Base-by-base conservation (phyloP, 768 basidiomycete genomes). In the Lactarius sp. region DNA sequence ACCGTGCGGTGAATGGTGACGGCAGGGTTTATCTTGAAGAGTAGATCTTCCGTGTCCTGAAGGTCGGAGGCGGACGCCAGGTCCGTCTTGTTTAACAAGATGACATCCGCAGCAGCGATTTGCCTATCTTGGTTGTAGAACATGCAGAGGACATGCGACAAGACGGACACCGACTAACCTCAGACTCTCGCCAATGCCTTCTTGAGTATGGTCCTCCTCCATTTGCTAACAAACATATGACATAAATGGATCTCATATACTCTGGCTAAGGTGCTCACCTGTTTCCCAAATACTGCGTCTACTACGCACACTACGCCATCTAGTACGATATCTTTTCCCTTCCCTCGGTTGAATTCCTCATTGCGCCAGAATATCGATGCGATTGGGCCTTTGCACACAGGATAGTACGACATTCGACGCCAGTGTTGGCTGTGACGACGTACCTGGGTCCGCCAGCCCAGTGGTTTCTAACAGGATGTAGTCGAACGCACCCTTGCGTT, bases 381-480 rank as follows among this genome's bases (percentile, higher is more conserved):
- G 59, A 93, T 93, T 2, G 90, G 89, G n/a, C 88, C 89, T 90
- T 60, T 37, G 22, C 10, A 33, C 34, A 59, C 20, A 60, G 10
- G 12, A 3, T 39, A 34, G 33, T 55, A 66, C 31, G 8, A 39
- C 47, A n/a, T 52, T 34, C 47, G 7, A 47, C 33, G 14, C 16
- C 16, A 41, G 22, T 36, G 51, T 51, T 31, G 8, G 4, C 44
- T 37, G 54, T 22, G 51, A 39, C 9, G 22, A 61, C 75, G 59
- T 65, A 92, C 92, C 92, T 61, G 96, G 96, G 77, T 98, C 96
- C 10, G 96, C 96, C 8, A 98, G 80, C 0, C 96, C 96, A 0
- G 97, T 98, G 2, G 96, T 91, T 75, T 99, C 97, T 16, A 99
- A 80, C 49, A 99, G 77, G 66, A 99, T 97, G 73, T 98, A 89